These are phyloP conservation scores for Theobroma grandiflorum DNA, from an alignment of 441 rosid species.

Conservation along the genomic window DNA sequence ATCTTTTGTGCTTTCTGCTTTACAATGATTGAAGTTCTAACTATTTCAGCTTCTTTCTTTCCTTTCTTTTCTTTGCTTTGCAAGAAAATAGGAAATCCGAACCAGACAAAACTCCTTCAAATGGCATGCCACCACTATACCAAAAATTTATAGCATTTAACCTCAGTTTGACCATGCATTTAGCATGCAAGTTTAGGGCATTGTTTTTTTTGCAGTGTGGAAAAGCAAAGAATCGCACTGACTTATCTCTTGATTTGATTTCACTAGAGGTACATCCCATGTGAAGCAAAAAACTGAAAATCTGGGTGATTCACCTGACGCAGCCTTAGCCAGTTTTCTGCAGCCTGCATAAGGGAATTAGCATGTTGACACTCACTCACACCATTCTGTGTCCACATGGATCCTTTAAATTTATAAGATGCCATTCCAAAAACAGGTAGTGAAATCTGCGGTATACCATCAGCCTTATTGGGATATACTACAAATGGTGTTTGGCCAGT, in stretches of 20 bases:
- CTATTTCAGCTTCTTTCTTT: background rate
- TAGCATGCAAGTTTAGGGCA: slow-evolving; percentile 5
- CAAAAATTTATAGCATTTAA: slow-evolving; percentile 13
- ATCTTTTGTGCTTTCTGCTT: background rate
- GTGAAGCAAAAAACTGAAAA: slow-evolving; percentile 56
- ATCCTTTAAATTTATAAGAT: slow-evolving; percentile 48
- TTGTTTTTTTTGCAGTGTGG: slow-evolving; percentile 13
- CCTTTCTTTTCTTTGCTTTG: slow-evolving; percentile 9
- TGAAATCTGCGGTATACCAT: slow-evolving; percentile 40
- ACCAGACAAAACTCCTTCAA: background rate
- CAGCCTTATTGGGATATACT: slow-evolving; percentile 32
- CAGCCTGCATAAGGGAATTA: slow-evolving; percentile 43
- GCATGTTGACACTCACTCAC: slow-evolving; percentile 31
- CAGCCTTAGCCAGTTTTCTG: slow-evolving; percentile 41
- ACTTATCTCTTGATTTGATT: slow-evolving; percentile 5
- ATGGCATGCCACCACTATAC: background rate
- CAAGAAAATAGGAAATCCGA: slow-evolving; percentile 10
- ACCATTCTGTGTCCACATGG: slow-evolving; percentile 47
- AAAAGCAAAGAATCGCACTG: slow-evolving; percentile 7
- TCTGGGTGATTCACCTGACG: slow-evolving; percentile 50
- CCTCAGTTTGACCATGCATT: slow-evolving; percentile 15
- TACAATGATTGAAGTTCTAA: background rate
- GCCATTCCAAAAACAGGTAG: slow-evolving; percentile 51
- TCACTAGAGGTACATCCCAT: slow-evolving; percentile 43
- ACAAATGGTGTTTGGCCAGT: slow-evolving; percentile 39